These are phyloP conservation scores for Tuber microsphaerosporum DNA, from an alignment of 495 filamentous ascomycete species.

Conservation along the genomic window DNA sequence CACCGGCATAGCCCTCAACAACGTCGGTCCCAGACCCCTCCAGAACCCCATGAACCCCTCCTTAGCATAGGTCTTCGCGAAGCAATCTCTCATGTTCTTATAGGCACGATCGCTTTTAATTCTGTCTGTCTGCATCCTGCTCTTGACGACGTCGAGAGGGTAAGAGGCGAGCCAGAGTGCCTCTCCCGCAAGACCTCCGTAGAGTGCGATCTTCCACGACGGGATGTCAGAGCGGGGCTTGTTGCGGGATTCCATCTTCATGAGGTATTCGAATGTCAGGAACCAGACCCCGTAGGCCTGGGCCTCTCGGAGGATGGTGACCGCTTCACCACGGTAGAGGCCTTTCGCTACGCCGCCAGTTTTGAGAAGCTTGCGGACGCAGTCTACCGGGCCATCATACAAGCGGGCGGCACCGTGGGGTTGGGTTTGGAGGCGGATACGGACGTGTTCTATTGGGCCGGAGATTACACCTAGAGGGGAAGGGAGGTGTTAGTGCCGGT, in stretches of 20 bases:
- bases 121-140: slow-evolving; percentile 97
- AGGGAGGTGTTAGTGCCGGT: not conserved
- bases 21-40: slow-evolving; percentile 90
- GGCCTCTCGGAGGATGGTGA: slow-evolving; percentile 81
- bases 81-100: slow-evolving; percentile 80
- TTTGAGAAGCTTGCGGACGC: slow-evolving; percentile 70
- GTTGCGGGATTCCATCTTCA: slow-evolving; percentile 79
- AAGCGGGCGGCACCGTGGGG: slow-evolving; percentile 73
- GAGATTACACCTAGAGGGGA: slow-evolving; percentile 57
- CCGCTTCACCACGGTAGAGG: slow-evolving; percentile 76
- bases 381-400: slow-evolving; percentile 81
- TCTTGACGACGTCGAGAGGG: slow-evolving; percentile 95
- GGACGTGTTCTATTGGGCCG: slow-evolving; percentile 90
- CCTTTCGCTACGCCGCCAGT: slow-evolving; percentile 59
- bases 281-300: slow-evolving; percentile 97
- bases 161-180: slow-evolving; percentile 87
- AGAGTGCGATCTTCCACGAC: slow-evolving; percentile 76
- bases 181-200: slow-evolving; percentile 90
- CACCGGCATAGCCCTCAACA: slow-evolving; percentile 94
- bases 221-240: slow-evolving; percentile 68
- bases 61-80: slow-evolving; percentile 66
- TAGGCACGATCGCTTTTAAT: slow-evolving; percentile 62
- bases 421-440: slow-evolving; percentile 95
- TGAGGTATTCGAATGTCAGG: slow-evolving; percentile 86
- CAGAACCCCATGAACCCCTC: slow-evolving; percentile 85